These are phyloP conservation scores for Pouteria glomerata DNA, from an alignment of 148 eudicot species.

Conservation along the genomic window DNA sequence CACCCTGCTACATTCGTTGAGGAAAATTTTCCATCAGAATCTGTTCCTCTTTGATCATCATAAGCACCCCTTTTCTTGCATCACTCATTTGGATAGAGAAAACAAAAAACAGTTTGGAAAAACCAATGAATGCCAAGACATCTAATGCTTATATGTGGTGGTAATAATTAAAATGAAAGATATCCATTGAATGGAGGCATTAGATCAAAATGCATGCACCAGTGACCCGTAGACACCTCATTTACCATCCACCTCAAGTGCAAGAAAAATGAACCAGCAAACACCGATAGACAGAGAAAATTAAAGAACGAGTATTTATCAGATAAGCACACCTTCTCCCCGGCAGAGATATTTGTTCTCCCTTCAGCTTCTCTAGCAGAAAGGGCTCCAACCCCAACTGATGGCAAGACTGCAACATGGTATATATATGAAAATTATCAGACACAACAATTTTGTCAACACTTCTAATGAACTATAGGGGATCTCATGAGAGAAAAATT, in stretches of 20 bases:
- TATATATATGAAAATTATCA: constrained; percentile 9
- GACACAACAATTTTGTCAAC: not conserved
- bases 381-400: constrained; percentile 90
- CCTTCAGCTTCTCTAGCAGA: constrained; percentile 97
- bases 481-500: not conserved
- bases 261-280: not conserved
- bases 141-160: not conserved
- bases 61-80: not conserved
- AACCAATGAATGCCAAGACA: not conserved
- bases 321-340: constrained; percentile 60
- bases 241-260: no score
- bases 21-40: not conserved
- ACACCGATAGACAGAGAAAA: not conserved
- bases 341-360: constrained; percentile 58
- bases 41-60: not conserved
- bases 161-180: not conserved
- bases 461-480: not conserved
- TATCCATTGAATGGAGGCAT: not conserved
- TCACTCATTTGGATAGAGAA: not conserved
- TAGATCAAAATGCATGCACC: not conserved
- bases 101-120: not conserved
- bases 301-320: not conserved
- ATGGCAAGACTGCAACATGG: constrained; percentile 61
- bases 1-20: not conserved
- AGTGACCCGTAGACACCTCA: not conserved